A percentile compares a stretch with the other conserved stretches of the same genome.
Evolutionary conservation across 352 stramenopile species (phyloP).

Genomic region (Pythium volutum): DNA sequence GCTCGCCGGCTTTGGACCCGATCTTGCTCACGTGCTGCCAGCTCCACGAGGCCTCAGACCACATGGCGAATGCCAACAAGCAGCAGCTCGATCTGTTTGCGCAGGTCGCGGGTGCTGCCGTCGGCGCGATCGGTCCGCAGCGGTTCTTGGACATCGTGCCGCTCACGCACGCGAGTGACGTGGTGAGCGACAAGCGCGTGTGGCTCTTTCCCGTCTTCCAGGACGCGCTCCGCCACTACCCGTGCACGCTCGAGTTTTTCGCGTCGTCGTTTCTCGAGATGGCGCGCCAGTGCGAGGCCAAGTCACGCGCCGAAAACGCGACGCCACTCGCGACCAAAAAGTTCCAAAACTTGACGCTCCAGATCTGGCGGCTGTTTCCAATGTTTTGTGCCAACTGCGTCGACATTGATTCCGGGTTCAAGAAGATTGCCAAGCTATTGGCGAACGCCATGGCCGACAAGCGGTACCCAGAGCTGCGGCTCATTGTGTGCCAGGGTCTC

Average conservation of each 20-base stretch:
- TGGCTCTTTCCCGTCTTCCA: slow-evolving; percentile 84
- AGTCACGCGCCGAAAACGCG: slow-evolving; percentile 56
- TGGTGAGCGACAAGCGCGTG: slow-evolving; percentile 69
- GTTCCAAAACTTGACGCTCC: slow-evolving; percentile 71
- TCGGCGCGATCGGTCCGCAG: slow-evolving; percentile 61
- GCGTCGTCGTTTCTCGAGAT: slow-evolving; percentile 61
- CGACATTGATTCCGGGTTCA: slow-evolving; percentile 80
- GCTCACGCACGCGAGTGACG: slow-evolving; percentile 62
- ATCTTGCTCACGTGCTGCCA: slow-evolving; percentile 74
- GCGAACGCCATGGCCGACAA: slow-evolving; percentile 86
- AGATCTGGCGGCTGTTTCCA: slow-evolving; percentile 82
- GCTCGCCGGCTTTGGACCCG: slow-evolving; percentile 53
- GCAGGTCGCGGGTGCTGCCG: slow-evolving; percentile 57
- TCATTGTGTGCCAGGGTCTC: slow-evolving; percentile 83
- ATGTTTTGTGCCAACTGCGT: slow-evolving; percentile 68
- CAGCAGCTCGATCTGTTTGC: slow-evolving; percentile 59
- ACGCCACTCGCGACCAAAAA: slow-evolving; percentile 74
- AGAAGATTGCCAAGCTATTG: slow-evolving; percentile 84
- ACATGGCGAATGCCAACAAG: slow-evolving; percentile 53
- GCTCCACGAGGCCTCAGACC: slow-evolving; percentile 73
- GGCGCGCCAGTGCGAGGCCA: slow-evolving; percentile 67
- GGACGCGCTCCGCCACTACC: slow-evolving; percentile 49
- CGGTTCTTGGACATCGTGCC: slow-evolving; percentile 74
- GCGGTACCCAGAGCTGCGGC: slow-evolving; percentile 78
- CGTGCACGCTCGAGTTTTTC: slow-evolving; percentile 75